Conservation (phyloP, 2,329 filamentous ascomycete genomes). For the Xenoacremonium recifei region DNA sequence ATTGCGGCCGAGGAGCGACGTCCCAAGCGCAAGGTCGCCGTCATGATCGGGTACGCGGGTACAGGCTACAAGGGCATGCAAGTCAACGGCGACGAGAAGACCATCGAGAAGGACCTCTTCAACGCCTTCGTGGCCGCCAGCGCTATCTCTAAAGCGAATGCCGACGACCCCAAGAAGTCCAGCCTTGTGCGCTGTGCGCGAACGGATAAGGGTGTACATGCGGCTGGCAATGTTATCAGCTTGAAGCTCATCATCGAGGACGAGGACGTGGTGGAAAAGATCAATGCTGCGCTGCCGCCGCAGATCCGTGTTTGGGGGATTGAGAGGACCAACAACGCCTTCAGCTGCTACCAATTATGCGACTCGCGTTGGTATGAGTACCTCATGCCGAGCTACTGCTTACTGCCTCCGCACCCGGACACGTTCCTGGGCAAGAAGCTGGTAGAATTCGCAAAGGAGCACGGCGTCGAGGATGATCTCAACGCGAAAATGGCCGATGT, state of each 20-base stretch:
- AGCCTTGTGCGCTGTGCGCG: constrained; percentile 90
- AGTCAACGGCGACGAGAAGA: constrained; percentile 78
- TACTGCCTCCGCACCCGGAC: constrained; percentile 87
- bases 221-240: constrained; percentile 91
- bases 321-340: constrained; percentile 81
- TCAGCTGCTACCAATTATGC: constrained; percentile 92
- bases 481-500: constrained; percentile 73
- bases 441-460: constrained; percentile 73
- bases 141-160: constrained; percentile 95
- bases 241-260: constrained; percentile 96
- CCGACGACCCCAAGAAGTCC: constrained; percentile 94
- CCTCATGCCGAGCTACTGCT: constrained; percentile 87
- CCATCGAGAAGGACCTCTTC: constrained; percentile 95
- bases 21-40: constrained; percentile 95
- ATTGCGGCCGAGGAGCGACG: constrained; percentile 82
- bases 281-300: constrained; percentile 79
- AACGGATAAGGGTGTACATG: constrained; percentile 97
- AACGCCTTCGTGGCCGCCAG: constrained; percentile 86
- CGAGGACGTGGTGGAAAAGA: constrained; percentile 79
- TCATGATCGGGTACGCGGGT: constrained; percentile 92
- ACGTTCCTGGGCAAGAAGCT: constrained; percentile 82
- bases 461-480: constrained; percentile 68
- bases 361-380: constrained; percentile 98
- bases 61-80: constrained; percentile 98
- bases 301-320: constrained; percentile 97